Evolutionary conservation across 2,329 filamentous ascomycete genomes (phyloP).

Genomic region (Calonectria montana): DNA sequence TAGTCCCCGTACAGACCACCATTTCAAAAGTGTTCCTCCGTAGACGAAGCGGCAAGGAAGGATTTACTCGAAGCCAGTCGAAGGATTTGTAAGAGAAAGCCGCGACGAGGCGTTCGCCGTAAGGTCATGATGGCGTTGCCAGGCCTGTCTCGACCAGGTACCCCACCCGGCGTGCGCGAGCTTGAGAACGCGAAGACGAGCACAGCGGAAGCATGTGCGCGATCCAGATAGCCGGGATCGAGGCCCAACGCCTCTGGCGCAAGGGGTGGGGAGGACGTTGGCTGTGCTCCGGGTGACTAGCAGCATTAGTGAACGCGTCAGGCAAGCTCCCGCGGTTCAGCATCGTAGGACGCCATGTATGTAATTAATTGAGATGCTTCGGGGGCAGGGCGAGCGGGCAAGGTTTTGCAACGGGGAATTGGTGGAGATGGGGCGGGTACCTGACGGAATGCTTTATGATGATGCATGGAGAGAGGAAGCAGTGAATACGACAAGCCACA

Average conservation of each 20-base stretch:
- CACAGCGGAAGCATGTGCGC: not conserved
- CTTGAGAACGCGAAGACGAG: not conserved
- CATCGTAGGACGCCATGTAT: not conserved
- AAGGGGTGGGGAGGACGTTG: not conserved
- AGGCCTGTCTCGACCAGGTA: conserved; percentile 2
- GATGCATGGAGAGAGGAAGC: not conserved
- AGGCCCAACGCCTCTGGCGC: conserved; percentile 1
- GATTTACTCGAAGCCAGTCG: not conserved
- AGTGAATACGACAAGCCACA: conserved; percentile 3
- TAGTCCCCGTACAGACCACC: not conserved
- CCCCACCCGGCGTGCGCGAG: conserved; percentile 9
- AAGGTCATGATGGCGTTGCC: not conserved
- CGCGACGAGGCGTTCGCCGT: not conserved
- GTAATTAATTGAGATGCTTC: not conserved
- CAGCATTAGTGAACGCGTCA: not conserved
- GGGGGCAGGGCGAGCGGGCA: not conserved
- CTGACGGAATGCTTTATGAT: not conserved
- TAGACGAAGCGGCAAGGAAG: not conserved
- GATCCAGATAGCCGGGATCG: not conserved
- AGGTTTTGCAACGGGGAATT: not conserved
- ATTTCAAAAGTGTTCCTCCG: too few species aligned
- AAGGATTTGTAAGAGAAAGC: not conserved
- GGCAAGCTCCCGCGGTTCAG: not conserved
- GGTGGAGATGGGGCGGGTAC: conserved; percentile 6
- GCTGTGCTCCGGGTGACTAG: not conserved